Evolutionary conservation across 331 rosid genomes (phyloP).

Genomic region (Pyrus hybrid): DNA sequence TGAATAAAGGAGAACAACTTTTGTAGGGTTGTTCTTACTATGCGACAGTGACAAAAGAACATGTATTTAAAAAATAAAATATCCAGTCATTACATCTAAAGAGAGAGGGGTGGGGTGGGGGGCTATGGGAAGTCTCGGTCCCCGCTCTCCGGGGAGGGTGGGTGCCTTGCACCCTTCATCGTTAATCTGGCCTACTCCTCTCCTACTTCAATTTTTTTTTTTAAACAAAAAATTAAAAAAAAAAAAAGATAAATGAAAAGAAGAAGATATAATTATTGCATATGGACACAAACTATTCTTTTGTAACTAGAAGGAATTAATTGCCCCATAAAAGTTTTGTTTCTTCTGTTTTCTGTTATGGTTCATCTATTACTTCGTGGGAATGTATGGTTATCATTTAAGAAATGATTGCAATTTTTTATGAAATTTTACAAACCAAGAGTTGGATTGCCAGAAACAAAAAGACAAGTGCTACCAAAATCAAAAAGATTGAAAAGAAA

Average conservation of each 20-base stretch:
- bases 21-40: background rate
- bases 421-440: background rate
- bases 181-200: background rate
- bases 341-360: background rate
- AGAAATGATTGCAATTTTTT: too few species aligned
- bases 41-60: background rate
- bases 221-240: too few species aligned
- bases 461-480: background rate
- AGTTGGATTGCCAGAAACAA: background rate
- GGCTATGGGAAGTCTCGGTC: background rate
- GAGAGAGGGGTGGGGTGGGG: too few species aligned
- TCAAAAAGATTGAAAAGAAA: too few species aligned
- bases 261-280: background rate
- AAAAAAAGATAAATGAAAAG: background rate
- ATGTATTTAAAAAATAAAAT: too few species aligned
- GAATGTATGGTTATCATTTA: background rate
- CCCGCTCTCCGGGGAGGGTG: background rate
- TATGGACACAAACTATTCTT: background rate
- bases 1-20: background rate
- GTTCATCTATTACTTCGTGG: background rate
- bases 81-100: background rate
- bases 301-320: background rate
- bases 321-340: background rate
- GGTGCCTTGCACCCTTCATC: background rate
- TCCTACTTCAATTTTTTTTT: background rate